These are phyloP conservation scores for Claviceps sorghi DNA, from an alignment of 2,329 filamentous ascomycete genomes.

Conservation along the genomic window DNA sequence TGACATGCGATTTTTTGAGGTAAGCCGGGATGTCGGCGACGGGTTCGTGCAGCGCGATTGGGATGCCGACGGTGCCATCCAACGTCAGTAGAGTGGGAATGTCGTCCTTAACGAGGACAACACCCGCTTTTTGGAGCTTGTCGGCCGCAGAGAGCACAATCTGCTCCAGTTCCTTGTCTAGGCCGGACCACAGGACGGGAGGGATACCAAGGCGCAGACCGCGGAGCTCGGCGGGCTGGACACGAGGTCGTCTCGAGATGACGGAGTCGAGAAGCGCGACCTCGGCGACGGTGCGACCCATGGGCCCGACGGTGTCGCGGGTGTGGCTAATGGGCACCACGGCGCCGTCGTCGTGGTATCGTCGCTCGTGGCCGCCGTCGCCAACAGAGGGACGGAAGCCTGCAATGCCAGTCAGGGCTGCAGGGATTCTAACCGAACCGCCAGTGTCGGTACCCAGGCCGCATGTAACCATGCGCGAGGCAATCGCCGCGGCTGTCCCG, in stretches of 20 bases:
- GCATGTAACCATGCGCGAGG: conserved; percentile 9
- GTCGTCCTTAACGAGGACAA: conserved; percentile 6
- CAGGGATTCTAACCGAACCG: conserved; percentile 9
- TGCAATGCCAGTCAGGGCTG: conserved; percentile 9
- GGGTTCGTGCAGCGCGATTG: conserved; percentile 6
- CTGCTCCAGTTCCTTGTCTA: conserved; percentile 5
- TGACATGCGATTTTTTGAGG: conserved; percentile 3
- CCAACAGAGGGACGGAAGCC: conserved; percentile 10
- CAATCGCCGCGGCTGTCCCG: conserved; percentile 9
- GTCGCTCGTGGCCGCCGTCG: conserved; percentile 6
- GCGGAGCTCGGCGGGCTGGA: not conserved
- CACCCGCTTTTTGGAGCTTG: conserved; percentile 6
- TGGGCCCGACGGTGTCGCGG: conserved; percentile 52
- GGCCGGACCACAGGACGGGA: conserved; percentile 7
- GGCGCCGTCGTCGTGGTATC: conserved; percentile 5
- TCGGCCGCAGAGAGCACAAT: conserved; percentile 1
- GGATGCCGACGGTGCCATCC: conserved; percentile 3
- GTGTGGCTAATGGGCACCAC: conserved; percentile 51
- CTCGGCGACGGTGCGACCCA: conserved; percentile 51
- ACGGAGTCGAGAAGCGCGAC: conserved; percentile 46
- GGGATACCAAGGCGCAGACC: conserved; percentile 7
- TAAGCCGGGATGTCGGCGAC: conserved; percentile 6
- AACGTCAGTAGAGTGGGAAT: conserved; percentile 7
- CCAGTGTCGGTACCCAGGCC: conserved; percentile 11
- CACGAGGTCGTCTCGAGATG: conserved; percentile 37